Conservation (phyloP, 2,329 filamentous ascomycete species). For the Apiospora arundinis region DNA sequence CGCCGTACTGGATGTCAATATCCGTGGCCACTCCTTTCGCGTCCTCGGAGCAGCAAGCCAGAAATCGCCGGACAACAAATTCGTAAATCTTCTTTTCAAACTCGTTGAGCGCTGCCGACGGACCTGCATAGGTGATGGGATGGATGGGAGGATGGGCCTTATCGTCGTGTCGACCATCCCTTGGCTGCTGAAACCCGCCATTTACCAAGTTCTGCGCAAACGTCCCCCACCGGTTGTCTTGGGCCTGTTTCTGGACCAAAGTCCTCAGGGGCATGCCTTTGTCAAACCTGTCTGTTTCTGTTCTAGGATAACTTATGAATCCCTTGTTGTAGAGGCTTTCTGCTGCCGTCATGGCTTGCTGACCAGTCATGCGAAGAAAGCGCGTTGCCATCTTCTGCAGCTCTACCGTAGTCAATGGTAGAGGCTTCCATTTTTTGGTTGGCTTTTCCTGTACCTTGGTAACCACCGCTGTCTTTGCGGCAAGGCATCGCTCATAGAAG, state of each 20-base stretch:
- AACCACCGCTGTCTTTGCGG: constrained; percentile 78
- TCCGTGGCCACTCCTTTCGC: constrained; percentile 87
- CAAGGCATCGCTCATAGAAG: constrained; percentile 84
- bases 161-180: constrained; percentile 87
- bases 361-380: constrained; percentile 88
- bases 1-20: constrained; percentile 82
- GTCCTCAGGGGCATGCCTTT: constrained; percentile 82
- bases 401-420: constrained; percentile 94
- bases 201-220: constrained; percentile 79
- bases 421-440: constrained; percentile 90
- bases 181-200: constrained; percentile 81
- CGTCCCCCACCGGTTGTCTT: constrained; percentile 76
- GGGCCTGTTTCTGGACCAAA: constrained; percentile 83
- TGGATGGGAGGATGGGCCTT: constrained; percentile 98
- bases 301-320: constrained; percentile 97
- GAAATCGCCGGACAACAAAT: constrained; percentile 88
- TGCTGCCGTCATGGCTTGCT: constrained; percentile 86
- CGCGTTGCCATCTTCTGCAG: constrained; percentile 93
- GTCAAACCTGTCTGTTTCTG: constrained; percentile 96
- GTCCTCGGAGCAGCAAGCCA: constrained; percentile 95
- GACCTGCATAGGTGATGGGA: constrained; percentile 83
- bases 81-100: constrained; percentile 85
- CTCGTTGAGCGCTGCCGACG: constrained; percentile 66
- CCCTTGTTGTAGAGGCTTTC: constrained; percentile 91
- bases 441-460: constrained; percentile 88